phyloP scores from a whole-genome alignment of 2,329 filamentous ascomycete species.

The Colletotrichum lini region DNA sequence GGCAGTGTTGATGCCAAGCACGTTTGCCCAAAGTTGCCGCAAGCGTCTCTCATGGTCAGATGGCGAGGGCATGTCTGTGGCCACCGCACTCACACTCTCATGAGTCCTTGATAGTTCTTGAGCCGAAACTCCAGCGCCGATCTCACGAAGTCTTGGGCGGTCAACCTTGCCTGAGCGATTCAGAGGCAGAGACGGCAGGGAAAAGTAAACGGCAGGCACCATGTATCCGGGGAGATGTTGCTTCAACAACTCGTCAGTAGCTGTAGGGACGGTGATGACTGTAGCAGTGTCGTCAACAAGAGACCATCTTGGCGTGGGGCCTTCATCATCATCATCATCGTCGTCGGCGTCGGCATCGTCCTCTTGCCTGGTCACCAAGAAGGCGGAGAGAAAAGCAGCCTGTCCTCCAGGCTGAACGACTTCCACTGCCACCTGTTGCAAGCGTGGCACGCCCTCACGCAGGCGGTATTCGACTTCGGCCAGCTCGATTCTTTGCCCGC shows the following conservation, averaged over 20 bases:
- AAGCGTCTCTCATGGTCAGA: background rate
- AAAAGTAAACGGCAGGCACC: background rate
- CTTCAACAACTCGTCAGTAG: background rate
- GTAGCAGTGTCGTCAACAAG: too few species aligned
- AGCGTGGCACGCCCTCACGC: conserved; percentile 55
- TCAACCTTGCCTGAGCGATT: background rate
- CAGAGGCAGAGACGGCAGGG: background rate
- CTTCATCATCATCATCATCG: background rate
- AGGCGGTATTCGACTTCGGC: conserved; percentile 65
- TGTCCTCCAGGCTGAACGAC: background rate
- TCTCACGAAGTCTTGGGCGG: background rate
- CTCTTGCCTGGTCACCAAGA: background rate
- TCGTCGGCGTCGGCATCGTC: background rate
- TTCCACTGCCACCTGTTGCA: background rate
- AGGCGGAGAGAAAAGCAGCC: background rate
- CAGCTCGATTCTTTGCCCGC: conserved; percentile 15
- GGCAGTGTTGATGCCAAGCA: too few species aligned
- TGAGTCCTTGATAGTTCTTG: background rate
- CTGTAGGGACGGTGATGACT: background rate
- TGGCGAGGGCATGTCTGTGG: too few species aligned
- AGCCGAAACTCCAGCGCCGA: background rate
- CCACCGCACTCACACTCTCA: too few species aligned
- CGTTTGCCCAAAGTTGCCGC: too few species aligned
- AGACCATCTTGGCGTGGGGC: background rate
- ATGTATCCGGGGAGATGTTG: background rate